Percentiles rank a stretch among this genome's conserved stretches.
Conservation (phyloP, 139 green algal species). For the Volvox reticuliferus region DNA sequence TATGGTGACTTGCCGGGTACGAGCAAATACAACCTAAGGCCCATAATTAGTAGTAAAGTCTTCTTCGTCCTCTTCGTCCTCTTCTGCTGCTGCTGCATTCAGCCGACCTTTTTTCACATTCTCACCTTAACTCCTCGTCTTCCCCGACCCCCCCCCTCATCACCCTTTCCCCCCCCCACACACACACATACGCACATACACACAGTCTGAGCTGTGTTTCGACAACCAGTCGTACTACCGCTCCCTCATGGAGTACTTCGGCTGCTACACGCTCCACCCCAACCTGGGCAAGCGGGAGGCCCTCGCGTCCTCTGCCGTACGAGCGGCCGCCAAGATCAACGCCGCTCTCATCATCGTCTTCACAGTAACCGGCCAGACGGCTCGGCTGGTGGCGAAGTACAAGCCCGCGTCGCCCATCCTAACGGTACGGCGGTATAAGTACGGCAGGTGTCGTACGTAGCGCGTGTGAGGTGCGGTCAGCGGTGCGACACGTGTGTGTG, state of each 20-base stretch:
- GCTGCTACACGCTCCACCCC: conserved; percentile 58
- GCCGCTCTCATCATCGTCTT: conserved; percentile 90
- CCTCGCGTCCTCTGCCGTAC: conserved; percentile 86
- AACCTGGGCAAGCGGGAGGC: conserved; percentile 75
- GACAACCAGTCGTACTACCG: conserved; percentile 66
- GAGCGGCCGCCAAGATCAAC: conserved; percentile 87
- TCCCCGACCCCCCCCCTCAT: neutral
- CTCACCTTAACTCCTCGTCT: neutral
- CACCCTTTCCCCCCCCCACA: neutral
- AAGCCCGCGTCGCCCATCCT: conserved; percentile 81
- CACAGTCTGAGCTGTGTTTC: conserved; percentile 63
- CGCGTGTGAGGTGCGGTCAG: neutral
- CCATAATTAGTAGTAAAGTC: no score
- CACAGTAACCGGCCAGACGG: conserved; percentile 84
- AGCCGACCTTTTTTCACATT: no score
- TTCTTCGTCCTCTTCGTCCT: neutral
- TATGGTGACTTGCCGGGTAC: no score
- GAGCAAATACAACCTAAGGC: no score
- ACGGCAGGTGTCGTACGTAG: neutral
- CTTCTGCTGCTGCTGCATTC: no score
- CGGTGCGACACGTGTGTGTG: neutral
- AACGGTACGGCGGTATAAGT: conserved; percentile 50
- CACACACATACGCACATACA: neutral
- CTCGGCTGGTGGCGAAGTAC: conserved; percentile 90
- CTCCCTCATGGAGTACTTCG: conserved; percentile 56